Percentiles rank a stretch among this genome's conserved stretches.
These are phyloP conservation scores for Sporothrix protearum DNA, from an alignment of 2,329 filamentous ascomycete species.

Conservation along the genomic window DNA sequence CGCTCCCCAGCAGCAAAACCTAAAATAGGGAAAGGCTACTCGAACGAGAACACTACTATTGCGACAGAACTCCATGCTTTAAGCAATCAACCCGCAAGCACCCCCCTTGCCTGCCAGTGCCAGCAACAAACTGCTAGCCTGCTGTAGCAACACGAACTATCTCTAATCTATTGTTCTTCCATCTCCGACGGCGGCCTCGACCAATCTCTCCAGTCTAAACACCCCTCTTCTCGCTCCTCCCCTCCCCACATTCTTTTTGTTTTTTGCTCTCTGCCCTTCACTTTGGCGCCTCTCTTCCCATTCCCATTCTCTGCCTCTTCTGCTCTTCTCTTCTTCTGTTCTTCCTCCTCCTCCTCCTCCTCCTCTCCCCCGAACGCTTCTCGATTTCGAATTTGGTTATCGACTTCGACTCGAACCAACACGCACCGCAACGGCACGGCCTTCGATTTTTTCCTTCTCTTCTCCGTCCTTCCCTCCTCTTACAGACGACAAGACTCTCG, in stretches of 20 bases:
- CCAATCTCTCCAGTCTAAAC: constrained; percentile 18
- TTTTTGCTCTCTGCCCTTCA: constrained; percentile 11
- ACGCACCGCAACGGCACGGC: not conserved
- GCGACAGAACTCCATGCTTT: not conserved
- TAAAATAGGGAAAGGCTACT: not conserved
- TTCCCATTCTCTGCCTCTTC: not conserved
- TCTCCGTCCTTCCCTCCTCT: not conserved
- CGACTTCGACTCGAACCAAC: not conserved
- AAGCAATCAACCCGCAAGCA: not conserved
- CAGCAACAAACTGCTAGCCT: constrained; percentile 6
- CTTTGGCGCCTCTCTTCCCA: constrained; percentile 8
- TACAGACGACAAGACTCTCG: not conserved
- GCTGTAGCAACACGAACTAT: constrained; percentile 15
- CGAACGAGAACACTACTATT: not conserved
- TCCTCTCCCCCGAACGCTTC: not conserved
- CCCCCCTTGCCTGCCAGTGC: constrained; percentile 11
- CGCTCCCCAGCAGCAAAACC: not conserved
- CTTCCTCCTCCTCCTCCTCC: not conserved
- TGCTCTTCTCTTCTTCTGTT: not conserved
- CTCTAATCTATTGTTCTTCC: constrained; percentile 24
- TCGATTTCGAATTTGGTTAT: not conserved
- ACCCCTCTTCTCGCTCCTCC: constrained; percentile 19
- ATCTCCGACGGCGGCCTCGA: constrained; percentile 26
- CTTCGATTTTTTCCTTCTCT: not conserved
- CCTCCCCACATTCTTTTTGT: constrained; percentile 21